Base-by-base conservation (phyloP, 2,329 filamentous ascomycete genomes). In the Scedosporium boydii region DNA sequence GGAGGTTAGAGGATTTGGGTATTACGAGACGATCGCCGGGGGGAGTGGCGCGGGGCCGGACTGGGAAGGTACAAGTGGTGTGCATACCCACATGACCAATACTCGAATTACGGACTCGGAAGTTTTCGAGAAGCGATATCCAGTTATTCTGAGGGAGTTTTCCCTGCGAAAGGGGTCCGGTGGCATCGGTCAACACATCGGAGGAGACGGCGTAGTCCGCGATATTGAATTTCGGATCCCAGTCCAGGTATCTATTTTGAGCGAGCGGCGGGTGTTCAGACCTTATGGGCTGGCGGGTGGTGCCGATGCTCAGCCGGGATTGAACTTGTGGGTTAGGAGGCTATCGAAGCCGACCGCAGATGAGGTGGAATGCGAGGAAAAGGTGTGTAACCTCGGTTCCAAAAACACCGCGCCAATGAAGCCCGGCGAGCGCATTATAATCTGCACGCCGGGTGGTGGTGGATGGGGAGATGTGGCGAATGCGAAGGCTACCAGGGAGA, bases 251-350 rank as follows among this genome's bases (percentile, higher is more conserved):
- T 89, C 85, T 1, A 93, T 95, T 56, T 76, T 95, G 7, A 89
- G 85, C 46, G 90, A 95, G 73, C 74, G 90, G 12, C 78, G 90
- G n/a, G 89, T 93, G 0, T 90, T 90, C 68, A 83, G 83, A 56
- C 90, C 76, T 0, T 75, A 75, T 18, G 93, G 93, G 0, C 80
- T 97, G 64, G 87, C 86, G 23, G 93, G 93, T 0, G 93, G 93
- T 3, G 87, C 87, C 63, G 88, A 93, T 65, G 93, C 86, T 0
- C 76, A 85, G 67, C 88, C 89, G 59, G 93, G 93, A 0, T 76
- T 93, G 65, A 98, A 98, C 68, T 78, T 96, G 56, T 98, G 93
- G 93, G 87, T 96, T 38, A 80, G 90, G 6, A 87, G 84, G 64
- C 87, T 93, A 61, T 77, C 80, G 67, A 85, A 84, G 72, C 76